A percentile compares a stretch with the other conserved stretches of the same genome.
Conservation (phyloP, 495 filamentous ascomycete species). For the Penicillium cosmopolitanum region DNA sequence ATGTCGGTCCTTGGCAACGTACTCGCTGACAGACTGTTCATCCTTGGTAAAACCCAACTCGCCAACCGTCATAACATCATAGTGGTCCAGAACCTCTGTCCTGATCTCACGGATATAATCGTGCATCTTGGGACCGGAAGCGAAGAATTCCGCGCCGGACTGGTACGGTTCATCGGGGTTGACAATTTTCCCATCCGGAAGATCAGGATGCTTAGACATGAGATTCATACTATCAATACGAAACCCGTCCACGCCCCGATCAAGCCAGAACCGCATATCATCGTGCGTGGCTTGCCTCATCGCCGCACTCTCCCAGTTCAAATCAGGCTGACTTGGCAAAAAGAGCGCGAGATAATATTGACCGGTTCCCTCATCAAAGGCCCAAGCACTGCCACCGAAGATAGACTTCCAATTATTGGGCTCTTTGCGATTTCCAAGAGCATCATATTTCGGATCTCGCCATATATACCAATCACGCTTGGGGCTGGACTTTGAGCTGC, state of each 20-base stretch:
- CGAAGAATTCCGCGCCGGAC: constrained; percentile 43
- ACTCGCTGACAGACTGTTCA: constrained; percentile 42
- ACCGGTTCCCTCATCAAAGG: constrained; percentile 40
- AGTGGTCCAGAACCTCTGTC: constrained; percentile 54
- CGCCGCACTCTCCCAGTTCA: constrained; percentile 49
- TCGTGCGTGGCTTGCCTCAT: constrained; percentile 45
- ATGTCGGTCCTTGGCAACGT: constrained; percentile 47
- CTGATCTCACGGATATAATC: constrained; percentile 49
- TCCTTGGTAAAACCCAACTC: constrained; percentile 60
- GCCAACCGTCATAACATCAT: constrained; percentile 65
- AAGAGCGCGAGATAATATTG: constrained; percentile 51
- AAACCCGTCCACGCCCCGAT: constrained; percentile 48
- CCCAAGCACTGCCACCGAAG: constrained; percentile 50
- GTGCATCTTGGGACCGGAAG: constrained; percentile 54
- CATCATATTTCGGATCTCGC: constrained; percentile 51
- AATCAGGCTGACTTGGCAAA: constrained; percentile 47
- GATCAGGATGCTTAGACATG: constrained; percentile 38
- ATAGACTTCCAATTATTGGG: constrained; percentile 62
- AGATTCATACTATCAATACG: constrained; percentile 53
- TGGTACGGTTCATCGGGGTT: constrained; percentile 37
- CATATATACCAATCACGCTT: constrained; percentile 69
- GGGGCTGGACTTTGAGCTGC: constrained; percentile 50
- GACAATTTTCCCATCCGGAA: constrained; percentile 34
- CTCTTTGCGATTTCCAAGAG: constrained; percentile 51
- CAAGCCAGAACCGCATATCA: constrained; percentile 51